Evolutionary conservation across 1,284 basidiomycete species (phyloP).

Genomic region (Xerocomus cyaneibrunnescens): DNA sequence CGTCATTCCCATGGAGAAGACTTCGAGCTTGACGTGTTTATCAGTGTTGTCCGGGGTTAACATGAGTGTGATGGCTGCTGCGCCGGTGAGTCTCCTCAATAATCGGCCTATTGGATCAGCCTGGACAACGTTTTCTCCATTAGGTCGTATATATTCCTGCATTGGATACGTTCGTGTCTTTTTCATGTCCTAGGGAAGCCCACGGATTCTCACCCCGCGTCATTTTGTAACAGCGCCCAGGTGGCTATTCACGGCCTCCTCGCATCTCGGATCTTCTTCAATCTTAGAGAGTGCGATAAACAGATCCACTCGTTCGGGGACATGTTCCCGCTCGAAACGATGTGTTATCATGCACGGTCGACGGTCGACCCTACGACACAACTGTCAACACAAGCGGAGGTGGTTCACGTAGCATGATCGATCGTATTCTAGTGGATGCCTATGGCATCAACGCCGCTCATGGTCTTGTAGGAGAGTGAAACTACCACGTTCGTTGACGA

Average conservation of each 20-base stretch:
- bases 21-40: not conserved
- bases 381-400: not conserved
- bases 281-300: slow-evolving; percentile 24
- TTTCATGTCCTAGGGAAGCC: not conserved
- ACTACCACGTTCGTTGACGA: not conserved
- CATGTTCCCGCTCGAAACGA: not conserved
- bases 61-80: slow-evolving; percentile 16
- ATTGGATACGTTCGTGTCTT: slow-evolving; percentile 29
- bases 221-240: slow-evolving; percentile 24
- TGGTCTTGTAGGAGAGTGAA: too few species aligned
- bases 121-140: not conserved
- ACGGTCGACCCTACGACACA: not conserved
- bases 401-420: not conserved
- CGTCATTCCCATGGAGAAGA: not conserved
- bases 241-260: slow-evolving; percentile 31
- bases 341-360: slow-evolving; percentile 6
- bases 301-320: not conserved
- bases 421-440: not conserved
- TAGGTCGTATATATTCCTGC: slow-evolving; percentile 23
- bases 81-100: slow-evolving; percentile 20
- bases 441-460: not conserved
- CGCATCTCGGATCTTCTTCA: slow-evolving; percentile 33
- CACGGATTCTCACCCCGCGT: slow-evolving; percentile 8
- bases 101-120: too few species aligned
- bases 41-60: slow-evolving; percentile 25